Evolutionary conservation across 441 rosid genomes (phyloP), one percentile per base, ranked within the genome.

Genomic region (Metrosideros polymorpha): DNA sequence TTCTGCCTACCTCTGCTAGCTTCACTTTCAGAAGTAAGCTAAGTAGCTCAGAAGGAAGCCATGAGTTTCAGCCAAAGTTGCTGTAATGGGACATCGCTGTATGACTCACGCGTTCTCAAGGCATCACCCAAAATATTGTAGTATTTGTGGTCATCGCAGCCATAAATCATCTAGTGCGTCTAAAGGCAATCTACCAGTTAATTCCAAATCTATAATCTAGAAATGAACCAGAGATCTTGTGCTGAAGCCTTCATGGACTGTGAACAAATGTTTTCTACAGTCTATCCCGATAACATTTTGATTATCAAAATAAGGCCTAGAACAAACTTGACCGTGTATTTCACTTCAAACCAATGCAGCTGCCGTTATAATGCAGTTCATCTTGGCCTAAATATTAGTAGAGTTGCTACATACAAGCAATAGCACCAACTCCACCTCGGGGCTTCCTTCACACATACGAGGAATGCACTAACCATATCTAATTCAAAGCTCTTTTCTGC

Each of bases 171-270:
- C 79, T 71, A 71, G 79, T 3, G 47, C n/a, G 0, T 35, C 79
- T 71, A 39, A 71, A 39, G n/a, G 15, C 79, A 66, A 0, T 66
- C 22, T 24, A 66, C 79, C n/a, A 22, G n/a, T 10, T 71, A 71
- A 71, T 35, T 66, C 77, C 1, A 66, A 66, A 35, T 1, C 7
- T 47, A 22, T 22, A 66, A 66, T 35, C 79, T 35, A 22, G n/a
- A 4, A 71, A 71, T 71, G 47, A 71, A 35, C 79, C 47, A 35
- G 79, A 71, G 27, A 71, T 71, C 47, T 71, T 3, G n/a, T 22
- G n/a, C 22, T 1, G 15, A 0, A 0, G n/a, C 47, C 17, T 71
- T 3, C n/a, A 22, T 10, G 1, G 15, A 35, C 5, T 1, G 2
- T 39, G 15, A 71, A 24, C 47, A 71, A 39, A 0, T 71, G n/a